These are phyloP conservation scores for Brassica incana DNA, from an alignment of 345 rosid species.

Conservation along the genomic window DNA sequence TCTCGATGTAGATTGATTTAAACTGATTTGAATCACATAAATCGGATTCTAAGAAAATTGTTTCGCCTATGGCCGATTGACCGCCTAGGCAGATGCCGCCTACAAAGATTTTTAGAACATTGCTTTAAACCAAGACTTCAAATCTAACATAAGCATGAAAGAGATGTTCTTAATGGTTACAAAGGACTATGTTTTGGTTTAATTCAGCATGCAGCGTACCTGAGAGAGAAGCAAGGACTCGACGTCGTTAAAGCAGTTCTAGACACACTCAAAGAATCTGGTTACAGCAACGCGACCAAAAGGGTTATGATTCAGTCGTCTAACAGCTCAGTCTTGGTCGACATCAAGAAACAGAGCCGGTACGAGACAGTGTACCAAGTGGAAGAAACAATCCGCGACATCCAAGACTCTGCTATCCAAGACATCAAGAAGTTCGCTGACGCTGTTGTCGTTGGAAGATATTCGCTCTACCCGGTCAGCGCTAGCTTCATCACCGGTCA, in stretches of 20 bases:
- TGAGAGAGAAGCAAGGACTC: constrained; percentile 54
- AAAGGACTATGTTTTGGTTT: constrained; percentile 16
- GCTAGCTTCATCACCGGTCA: constrained; percentile 18
- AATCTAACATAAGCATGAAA: background rate
- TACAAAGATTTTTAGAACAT: background rate
- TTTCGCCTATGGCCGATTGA: too few species aligned
- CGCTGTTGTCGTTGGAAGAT: constrained; percentile 62
- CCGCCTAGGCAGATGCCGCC: background rate
- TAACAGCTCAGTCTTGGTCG: constrained; percentile 63
- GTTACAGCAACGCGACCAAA: constrained; percentile 49
- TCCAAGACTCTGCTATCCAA: constrained; percentile 43
- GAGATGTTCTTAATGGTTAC: background rate
- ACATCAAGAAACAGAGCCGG: constrained; percentile 50
- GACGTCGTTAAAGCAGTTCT: constrained; percentile 55
- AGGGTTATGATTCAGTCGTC: constrained; percentile 84
- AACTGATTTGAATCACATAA: background rate
- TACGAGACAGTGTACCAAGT: constrained; percentile 67
- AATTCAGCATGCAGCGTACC: constrained; percentile 75
- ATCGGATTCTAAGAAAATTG: background rate
- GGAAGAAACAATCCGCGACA: constrained; percentile 61
- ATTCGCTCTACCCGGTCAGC: constrained; percentile 52
- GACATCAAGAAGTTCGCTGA: constrained; percentile 71
- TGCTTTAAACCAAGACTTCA: background rate
- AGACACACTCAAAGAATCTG: constrained; percentile 53
- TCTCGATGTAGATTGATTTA: background rate